Evolutionary conservation across 805 yeast genomes (phyloP), one percentile per base, ranked within the genome.

Genomic region (Wickerhamiella australiensis): DNA sequence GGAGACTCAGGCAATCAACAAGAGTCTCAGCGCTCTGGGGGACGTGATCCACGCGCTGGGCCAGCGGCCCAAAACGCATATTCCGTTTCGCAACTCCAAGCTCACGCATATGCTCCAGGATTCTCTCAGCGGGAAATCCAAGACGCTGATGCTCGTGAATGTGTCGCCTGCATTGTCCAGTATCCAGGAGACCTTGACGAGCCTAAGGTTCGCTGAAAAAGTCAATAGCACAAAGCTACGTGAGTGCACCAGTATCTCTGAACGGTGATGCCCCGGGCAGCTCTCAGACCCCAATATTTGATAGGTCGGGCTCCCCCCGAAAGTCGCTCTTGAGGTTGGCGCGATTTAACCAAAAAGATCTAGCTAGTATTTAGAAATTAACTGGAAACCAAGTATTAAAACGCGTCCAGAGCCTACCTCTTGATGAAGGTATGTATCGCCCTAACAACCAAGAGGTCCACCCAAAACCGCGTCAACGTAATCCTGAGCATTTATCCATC

Each of bases 121-220:
- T 60, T 86, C 96, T 13, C 69, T 90, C 22, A 79, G 82, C 5
- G 96, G 95, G 0, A 75, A 77, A 50, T 84, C 95, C 2, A 92
- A 90, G 64, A 86, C 96, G 0, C 69, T 90, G 52, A 87, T 90
- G 95, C 82, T 90, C 71, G 96, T 87, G 13, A 88, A 86, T 58
- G 72, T 88, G 0, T 82, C 95, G 0, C 87, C 95, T 2, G 66
- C 74, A 46, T 62, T 61, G 9, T 65, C 65, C 13, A 83, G 85
- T 61, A 69, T 79, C 37, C 76, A 72, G 56, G 98, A 92, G 61
- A 82, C 95, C 1, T 57, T 88, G 27, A 86, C 85, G 59, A 85
- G 95, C 0, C 69, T 92, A 45, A 69, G 96, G 47, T 90, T 90
- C 71, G 97, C 97, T 0, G 77, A 85, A 3, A 86, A 64, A 55